phyloP scores from a whole-genome alignment of 352 stramenopile genomes.

The Phytophthora aleatoria region DNA sequence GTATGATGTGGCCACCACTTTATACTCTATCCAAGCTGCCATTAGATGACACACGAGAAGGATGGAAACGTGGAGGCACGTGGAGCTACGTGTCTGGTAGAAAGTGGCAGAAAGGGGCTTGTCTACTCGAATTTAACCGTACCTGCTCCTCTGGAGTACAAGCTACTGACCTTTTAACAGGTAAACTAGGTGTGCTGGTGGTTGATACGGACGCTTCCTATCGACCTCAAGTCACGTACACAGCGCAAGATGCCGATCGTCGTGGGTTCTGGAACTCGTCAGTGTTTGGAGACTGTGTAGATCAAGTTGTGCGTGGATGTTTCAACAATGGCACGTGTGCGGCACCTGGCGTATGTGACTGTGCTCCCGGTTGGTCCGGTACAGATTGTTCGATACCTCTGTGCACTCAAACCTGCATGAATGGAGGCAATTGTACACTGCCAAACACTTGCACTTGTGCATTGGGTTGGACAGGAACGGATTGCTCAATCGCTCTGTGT shows the following conservation, averaged over 20 bases:
- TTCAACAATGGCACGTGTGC: slow-evolving; percentile 97
- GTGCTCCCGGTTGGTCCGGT: slow-evolving; percentile 78
- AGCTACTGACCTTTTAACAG: slow-evolving; percentile 45
- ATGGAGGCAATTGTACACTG: slow-evolving; percentile 93
- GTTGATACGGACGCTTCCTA: slow-evolving; percentile 94
- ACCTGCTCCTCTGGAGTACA: slow-evolving; percentile 56
- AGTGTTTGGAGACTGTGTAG: slow-evolving; percentile 81
- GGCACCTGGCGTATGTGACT: slow-evolving; percentile 84
- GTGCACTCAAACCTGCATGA: slow-evolving; percentile 70
- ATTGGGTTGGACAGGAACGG: slow-evolving; percentile 86
- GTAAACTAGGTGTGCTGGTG: slow-evolving; percentile 48
- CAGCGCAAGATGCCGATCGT: slow-evolving; percentile 53
- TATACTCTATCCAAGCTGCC: slow-evolving; percentile 84
- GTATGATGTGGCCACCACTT: slow-evolving; percentile 92
- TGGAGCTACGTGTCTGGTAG: slow-evolving; percentile 64
- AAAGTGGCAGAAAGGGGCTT: slow-evolving; percentile 94
- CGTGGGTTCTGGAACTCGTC: slow-evolving; percentile 66
- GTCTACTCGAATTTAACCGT: slow-evolving; percentile 92
- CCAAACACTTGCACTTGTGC: slow-evolving; percentile 92
- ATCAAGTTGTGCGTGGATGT: slow-evolving; percentile 93
- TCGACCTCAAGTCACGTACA: slow-evolving; percentile 81
- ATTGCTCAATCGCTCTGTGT: slow-evolving; percentile 91
- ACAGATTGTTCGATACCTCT: slow-evolving; percentile 79
- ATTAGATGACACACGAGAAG: slow-evolving; percentile 93
- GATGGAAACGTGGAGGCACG: slow-evolving; percentile 88